Evolutionary conservation across 768 basidiomycete species (phyloP).

Genomic region (Suillus alpinus): DNA sequence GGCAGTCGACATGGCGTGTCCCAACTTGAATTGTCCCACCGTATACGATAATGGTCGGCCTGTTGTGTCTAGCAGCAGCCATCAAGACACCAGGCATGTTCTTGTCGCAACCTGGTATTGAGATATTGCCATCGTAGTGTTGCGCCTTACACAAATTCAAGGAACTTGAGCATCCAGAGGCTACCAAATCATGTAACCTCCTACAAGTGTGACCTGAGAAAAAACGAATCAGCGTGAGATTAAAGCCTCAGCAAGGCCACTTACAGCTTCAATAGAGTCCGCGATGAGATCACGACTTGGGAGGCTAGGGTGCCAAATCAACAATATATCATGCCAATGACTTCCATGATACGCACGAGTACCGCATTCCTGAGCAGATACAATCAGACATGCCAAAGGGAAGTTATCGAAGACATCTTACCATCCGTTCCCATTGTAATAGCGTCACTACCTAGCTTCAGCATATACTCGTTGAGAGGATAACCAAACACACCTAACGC

Average conservation of each 20-base stretch:
- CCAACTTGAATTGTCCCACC: constrained; percentile 84
- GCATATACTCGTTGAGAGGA: constrained; percentile 1
- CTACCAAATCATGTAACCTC: constrained; percentile 2
- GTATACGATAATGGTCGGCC: constrained; percentile 85
- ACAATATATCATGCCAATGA: neutral
- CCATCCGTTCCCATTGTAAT: constrained; percentile 91
- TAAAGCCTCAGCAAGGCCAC: constrained; percentile 12
- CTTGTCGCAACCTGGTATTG: constrained; percentile 87
- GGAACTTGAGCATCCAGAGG: neutral
- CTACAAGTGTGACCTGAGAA: constrained; percentile 55
- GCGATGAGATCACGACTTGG: constrained; percentile 89
- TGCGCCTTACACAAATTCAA: constrained; percentile 53
- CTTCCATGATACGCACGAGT: constrained; percentile 55
- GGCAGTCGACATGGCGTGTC: constrained; percentile 74
- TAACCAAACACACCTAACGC: constrained; percentile 59
- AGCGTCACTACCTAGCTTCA: constrained; percentile 53
- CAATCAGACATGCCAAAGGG: neutral
- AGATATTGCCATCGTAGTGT: constrained; percentile 86
- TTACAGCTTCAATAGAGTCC: constrained; percentile 81
- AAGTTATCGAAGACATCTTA: constrained; percentile 28
- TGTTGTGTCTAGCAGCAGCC: constrained; percentile 82
- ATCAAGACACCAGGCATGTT: constrained; percentile 92
- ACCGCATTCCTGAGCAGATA: constrained; percentile 67
- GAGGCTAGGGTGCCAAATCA: constrained; percentile 42
- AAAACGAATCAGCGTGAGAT: constrained; percentile 1